Evolutionary conservation across 148 eudicot genomes (phyloP), one percentile per base, ranked within the genome.

Genomic region (Dysphania ambrosioides): DNA sequence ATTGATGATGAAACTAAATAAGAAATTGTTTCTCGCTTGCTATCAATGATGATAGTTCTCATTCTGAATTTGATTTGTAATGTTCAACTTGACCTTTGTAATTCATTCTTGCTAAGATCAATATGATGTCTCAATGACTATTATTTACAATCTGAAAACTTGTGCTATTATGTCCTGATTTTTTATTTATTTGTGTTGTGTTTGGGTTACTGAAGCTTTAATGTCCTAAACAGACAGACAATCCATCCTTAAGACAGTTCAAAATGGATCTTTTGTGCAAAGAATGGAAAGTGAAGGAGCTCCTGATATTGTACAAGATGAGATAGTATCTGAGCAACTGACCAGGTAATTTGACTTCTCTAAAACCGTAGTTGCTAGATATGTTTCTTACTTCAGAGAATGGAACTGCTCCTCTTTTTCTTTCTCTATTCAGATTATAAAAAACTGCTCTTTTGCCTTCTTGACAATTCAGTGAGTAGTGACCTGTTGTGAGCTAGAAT

Each of bases 281-380:
- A 76, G 74, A 71, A 74, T 69, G 49, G 76, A 75, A 44, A 77
- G 57, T 49, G 61, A 47, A 72, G 79, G 74, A 77, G 59, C 80
- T 79, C 56, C 74, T 71, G 88, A 87, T 82, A 85, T 92, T 70
- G 66, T 88, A 26, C 75, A 77, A 66, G 98, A 95, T 82, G 98
- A 95, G 78, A 90, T 95, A 77, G 92, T 95, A 58, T 95, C 97
- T 61, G 97, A 95, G 82, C 97, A 95, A 72, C 91, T 95, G 56
- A 95, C 97, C 76, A 90, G 97, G 97, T 92, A 83, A 30, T 66
- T 64, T 71, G 34, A 57, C 62, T 70, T 55, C 23, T 58, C 38
- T 53, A 2, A 23, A 41, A 2, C 30, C 29, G 34, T 57, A 18
- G 6, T 61, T 3, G 34, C 40, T 58, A 4, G 1, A 49, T 49